Evolutionary conservation across 768 basidiomycete species (phyloP).

Genomic region (Guyanaporus albipodus): DNA sequence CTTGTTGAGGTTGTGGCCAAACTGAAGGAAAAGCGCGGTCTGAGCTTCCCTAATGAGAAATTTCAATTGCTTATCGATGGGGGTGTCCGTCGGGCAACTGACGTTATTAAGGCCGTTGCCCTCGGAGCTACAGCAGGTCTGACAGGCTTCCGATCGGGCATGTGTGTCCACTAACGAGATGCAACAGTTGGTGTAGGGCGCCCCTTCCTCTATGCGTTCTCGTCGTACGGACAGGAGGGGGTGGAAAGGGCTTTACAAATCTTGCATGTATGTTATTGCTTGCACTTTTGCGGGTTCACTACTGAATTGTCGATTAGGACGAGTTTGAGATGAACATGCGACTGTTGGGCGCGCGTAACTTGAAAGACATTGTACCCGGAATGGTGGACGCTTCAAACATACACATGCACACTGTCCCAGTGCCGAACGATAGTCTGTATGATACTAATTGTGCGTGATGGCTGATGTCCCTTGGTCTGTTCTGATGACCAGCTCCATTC

Average conservation of each 20-base stretch:
- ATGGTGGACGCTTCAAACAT: slow-evolving; percentile 88
- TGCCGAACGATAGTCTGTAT: slow-evolving; percentile 74
- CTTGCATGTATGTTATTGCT: slow-evolving; percentile 48
- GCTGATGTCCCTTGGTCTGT: not conserved
- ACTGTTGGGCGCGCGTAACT: slow-evolving; percentile 75
- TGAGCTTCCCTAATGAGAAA: slow-evolving; percentile 70
- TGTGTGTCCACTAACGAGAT: slow-evolving; percentile 8
- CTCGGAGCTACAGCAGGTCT: slow-evolving; percentile 84
- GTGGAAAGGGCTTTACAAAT: slow-evolving; percentile 81
- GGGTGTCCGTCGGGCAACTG: slow-evolving; percentile 88
- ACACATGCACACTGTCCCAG: slow-evolving; percentile 57
- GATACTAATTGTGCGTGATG: slow-evolving; percentile 70
- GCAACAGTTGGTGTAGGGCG: slow-evolving; percentile 72
- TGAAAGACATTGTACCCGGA: slow-evolving; percentile 75
- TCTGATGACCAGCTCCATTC: slow-evolving; percentile 5
- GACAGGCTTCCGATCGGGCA: not conserved
- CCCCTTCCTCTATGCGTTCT: slow-evolving; percentile 86
- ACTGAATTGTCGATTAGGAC: slow-evolving; percentile 48
- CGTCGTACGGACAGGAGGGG: slow-evolving; percentile 83
- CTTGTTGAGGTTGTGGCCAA: slow-evolving; percentile 79
- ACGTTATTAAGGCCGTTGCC: slow-evolving; percentile 84
- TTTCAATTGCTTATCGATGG: slow-evolving; percentile 92
- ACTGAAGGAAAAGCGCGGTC: slow-evolving; percentile 60
- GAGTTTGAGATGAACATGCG: slow-evolving; percentile 99
- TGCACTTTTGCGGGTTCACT: not conserved